A percentile compares a stretch with the other conserved stretches of the same genome.
Evolutionary conservation across 768 basidiomycete genomes (phyloP).

Genomic region (Cystobasidiopsis lactophilus): DNA sequence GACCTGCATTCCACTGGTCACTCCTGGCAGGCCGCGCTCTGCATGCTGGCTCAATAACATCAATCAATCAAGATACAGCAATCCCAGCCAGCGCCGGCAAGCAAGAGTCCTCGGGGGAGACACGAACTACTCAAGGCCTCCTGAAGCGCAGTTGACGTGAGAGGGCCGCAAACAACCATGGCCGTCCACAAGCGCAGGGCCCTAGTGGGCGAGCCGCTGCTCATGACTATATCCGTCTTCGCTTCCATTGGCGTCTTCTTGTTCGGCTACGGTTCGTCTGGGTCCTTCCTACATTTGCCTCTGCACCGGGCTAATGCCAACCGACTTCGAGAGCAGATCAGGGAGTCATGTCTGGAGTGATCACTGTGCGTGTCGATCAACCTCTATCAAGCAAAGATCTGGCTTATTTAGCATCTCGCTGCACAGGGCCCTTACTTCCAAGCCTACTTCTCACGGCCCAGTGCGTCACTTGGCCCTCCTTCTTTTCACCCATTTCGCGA

Average conservation of each 20-base stretch:
- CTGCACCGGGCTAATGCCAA: background rate
- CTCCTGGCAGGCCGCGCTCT: no score
- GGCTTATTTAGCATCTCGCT: no score
- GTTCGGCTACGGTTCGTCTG: background rate
- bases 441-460: conserved; percentile 41
- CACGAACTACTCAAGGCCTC: no score
- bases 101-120: no score
- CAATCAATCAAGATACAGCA: no score
- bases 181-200: conserved; percentile 6
- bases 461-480: no score
- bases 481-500: no score
- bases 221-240: conserved; percentile 7
- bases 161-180: no score
- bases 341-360: conserved; percentile 39
- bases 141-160: no score
- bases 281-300: background rate
- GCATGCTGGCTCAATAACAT: no score
- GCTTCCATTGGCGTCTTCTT: conserved; percentile 9
- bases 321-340: background rate
- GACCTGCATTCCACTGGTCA: no score
- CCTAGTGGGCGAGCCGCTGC: conserved; percentile 11
- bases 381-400: background rate
- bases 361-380: conserved; percentile 31
- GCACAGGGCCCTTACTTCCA: conserved; percentile 47
- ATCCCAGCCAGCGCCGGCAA: no score